A percentile compares a stretch with the other conserved stretches of the same genome.
Evolutionary conservation across 805 yeast species (phyloP).

Genomic region (Novakomyces olei): DNA sequence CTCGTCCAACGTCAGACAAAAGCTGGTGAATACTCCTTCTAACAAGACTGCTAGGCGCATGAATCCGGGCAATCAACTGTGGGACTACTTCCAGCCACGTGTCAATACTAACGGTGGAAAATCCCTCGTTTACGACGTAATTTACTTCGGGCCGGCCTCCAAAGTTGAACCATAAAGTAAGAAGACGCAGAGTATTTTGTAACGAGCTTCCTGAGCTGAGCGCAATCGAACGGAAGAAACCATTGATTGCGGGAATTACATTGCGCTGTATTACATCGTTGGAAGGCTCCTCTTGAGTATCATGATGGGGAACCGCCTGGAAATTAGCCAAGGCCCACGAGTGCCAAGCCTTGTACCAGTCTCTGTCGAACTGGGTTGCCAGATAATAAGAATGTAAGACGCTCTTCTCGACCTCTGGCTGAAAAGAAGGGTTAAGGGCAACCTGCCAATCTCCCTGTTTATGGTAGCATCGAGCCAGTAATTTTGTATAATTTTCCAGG

Average conservation of each 20-base stretch:
- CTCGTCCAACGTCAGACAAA: slow-evolving; percentile 70
- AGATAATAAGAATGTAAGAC: slow-evolving; percentile 76
- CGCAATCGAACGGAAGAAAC: slow-evolving; percentile 86
- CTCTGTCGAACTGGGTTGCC: slow-evolving; percentile 82
- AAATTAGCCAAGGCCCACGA: slow-evolving; percentile 98
- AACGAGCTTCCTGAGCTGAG: slow-evolving; percentile 67
- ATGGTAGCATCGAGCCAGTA: slow-evolving; percentile 80
- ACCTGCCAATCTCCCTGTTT: slow-evolving; percentile 99
- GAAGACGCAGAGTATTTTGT: slow-evolving; percentile 73
- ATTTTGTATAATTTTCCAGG: slow-evolving; percentile 58
- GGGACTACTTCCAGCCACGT: slow-evolving; percentile 93
- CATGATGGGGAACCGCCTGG: slow-evolving; percentile 59
- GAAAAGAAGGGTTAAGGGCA: slow-evolving; percentile 58
- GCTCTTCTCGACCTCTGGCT: slow-evolving; percentile 41
- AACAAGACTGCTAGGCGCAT: slow-evolving; percentile 76
- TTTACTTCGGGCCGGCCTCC: slow-evolving; percentile 89
- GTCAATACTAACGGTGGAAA: slow-evolving; percentile 68
- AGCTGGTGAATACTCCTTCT: slow-evolving; percentile 59
- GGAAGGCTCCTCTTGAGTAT: slow-evolving; percentile 12
- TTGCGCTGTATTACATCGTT: slow-evolving; percentile 46
- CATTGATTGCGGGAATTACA: slow-evolving; percentile 87
- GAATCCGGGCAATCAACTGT: slow-evolving; percentile 85
- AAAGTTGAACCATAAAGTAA: slow-evolving; percentile 87
- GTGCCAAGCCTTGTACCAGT: slow-evolving; percentile 99
- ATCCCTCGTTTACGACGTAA: slow-evolving; percentile 74